Conservation (phyloP, 73 alveolate species). For the Breviolum minutum region DNA sequence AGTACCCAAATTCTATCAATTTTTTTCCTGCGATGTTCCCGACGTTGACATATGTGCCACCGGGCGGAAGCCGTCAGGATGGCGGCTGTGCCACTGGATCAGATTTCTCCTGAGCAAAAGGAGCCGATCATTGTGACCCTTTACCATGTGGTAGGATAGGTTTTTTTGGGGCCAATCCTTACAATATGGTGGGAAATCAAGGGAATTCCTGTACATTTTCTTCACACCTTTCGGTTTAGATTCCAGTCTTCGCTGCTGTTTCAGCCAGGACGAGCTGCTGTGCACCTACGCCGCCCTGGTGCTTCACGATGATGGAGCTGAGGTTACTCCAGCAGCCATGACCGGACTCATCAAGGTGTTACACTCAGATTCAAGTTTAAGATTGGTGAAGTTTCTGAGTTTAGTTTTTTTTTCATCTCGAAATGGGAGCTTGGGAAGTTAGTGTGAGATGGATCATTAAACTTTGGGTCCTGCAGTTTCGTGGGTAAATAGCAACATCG, state of each 20-base stretch:
- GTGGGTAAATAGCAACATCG: no score
- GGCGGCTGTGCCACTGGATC: slow-evolving; percentile 28
- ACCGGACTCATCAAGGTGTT: slow-evolving; percentile 46
- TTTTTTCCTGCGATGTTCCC: no score
- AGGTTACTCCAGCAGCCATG: slow-evolving; percentile 72
- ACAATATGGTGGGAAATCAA: no score
- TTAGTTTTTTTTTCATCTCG: background rate
- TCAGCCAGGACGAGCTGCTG: slow-evolving; percentile 97
- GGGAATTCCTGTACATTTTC: no score
- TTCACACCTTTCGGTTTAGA: no score
- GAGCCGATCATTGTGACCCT: background rate
- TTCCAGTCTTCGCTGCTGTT: background rate
- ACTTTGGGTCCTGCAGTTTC: no score
- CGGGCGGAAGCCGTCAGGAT: background rate
- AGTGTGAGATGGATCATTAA: background rate
- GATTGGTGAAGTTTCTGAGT: background rate
- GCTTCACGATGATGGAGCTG: slow-evolving; percentile 98
- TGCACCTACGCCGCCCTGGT: slow-evolving; percentile 99
- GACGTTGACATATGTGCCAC: no score
- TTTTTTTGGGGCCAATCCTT: no score
- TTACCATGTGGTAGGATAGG: no score
- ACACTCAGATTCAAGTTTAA: background rate
- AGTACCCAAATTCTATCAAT: no score
- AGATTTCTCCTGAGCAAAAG: slow-evolving; percentile 58
- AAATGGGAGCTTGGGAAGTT: background rate